Evolutionary conservation across 371 early-diverging fungal genomes (phyloP).

Genomic region (Rhizopus arrhizus): DNA sequence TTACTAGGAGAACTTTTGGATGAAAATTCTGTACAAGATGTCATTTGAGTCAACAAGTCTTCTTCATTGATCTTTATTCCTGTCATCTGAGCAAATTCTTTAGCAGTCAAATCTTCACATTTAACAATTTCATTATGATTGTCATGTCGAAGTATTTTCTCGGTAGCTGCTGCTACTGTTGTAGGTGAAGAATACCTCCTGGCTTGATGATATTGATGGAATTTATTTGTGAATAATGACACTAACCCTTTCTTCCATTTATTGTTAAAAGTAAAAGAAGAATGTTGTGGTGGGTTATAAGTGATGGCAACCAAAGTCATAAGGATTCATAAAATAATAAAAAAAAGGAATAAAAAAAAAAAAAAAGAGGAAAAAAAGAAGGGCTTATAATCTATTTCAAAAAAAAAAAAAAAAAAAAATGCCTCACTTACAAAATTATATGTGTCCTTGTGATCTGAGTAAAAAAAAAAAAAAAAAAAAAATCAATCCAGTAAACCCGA

Average conservation of each 20-base stretch:
- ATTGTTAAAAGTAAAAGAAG: slow-evolving; percentile 10
- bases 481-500: not conserved
- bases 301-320: slow-evolving; percentile 30
- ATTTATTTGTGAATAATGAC: slow-evolving; percentile 12
- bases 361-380: slow-evolving; percentile 9
- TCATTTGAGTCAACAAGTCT: slow-evolving; percentile 27
- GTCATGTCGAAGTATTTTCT: slow-evolving; percentile 39
- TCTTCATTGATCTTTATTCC: slow-evolving; percentile 40
- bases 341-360: slow-evolving; percentile 9
- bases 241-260: slow-evolving; percentile 32
- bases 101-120: slow-evolving; percentile 51
- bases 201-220: not conserved
- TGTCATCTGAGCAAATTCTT: slow-evolving; percentile 47
- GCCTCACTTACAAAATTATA: not conserved
- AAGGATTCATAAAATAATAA: slow-evolving; percentile 24
- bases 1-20: slow-evolving; percentile 33
- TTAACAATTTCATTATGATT: slow-evolving; percentile 11
- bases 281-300: slow-evolving; percentile 20
- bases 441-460: not conserved
- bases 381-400: not conserved
- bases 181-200: slow-evolving; percentile 22
- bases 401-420: slow-evolving; percentile 8
- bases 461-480: slow-evolving; percentile 5
- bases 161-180: slow-evolving; percentile 38
- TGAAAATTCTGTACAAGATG: slow-evolving; percentile 26